Evolutionary conservation across 352 stramenopile genomes (phyloP).

Genomic region (Peronospora belbahrii): DNA sequence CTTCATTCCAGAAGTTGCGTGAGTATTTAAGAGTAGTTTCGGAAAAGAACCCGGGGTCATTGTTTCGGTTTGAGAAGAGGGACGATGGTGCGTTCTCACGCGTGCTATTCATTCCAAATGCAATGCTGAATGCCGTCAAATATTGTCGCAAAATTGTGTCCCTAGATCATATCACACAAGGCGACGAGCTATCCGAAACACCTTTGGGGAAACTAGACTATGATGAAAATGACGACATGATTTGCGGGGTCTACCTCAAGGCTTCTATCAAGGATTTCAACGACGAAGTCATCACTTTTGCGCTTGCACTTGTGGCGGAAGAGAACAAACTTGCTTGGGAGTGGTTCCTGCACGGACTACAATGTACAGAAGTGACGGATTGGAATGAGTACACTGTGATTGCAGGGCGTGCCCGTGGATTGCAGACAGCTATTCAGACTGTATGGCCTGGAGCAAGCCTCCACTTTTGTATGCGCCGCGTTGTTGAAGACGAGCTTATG

Average conservation of each 20-base stretch:
- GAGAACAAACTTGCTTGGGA: constrained; percentile 68
- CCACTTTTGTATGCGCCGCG: constrained; percentile 62
- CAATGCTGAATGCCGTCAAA: constrained; percentile 44
- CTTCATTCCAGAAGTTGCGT: constrained; percentile 58
- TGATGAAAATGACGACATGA: constrained; percentile 55
- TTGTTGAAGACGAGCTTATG: constrained; percentile 66
- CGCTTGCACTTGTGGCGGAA: constrained; percentile 52
- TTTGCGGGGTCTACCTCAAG: constrained; percentile 70
- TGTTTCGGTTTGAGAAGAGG: constrained; percentile 43
- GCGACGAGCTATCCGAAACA: constrained; percentile 31
- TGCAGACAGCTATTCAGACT: constrained; percentile 41
- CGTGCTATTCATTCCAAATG: constrained; percentile 49
- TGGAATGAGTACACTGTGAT: constrained; percentile 70
- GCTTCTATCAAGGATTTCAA: constrained; percentile 70
- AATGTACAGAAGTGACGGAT: constrained; percentile 31
- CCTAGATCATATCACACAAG: constrained; percentile 45
- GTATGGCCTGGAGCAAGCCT: constrained; percentile 54
- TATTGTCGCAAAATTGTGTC: constrained; percentile 56
- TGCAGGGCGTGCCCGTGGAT: constrained; percentile 41
- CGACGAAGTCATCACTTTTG: constrained; percentile 57
- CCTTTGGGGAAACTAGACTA: constrained; percentile 36
- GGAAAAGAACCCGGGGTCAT: constrained; percentile 58
- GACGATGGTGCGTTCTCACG: constrained; percentile 52
- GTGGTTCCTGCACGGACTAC: constrained; percentile 57
- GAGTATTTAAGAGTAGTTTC: constrained; percentile 57